These are phyloP conservation scores for Daldinia loculata DNA, from an alignment of 495 filamentous ascomycete genomes.

Conservation along the genomic window DNA sequence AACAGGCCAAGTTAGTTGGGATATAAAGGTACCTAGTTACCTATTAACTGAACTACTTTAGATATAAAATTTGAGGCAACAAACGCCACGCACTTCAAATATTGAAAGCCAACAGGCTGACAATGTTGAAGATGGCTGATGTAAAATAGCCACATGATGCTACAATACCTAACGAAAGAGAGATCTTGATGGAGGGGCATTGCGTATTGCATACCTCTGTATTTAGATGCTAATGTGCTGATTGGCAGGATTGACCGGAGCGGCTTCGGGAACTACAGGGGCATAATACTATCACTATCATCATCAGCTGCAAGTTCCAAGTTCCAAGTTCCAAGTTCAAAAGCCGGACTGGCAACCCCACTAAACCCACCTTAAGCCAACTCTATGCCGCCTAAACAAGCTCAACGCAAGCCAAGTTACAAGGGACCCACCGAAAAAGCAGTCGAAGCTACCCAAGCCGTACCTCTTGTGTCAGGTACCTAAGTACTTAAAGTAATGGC, in stretches of 20 bases:
- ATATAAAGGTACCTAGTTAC: too few relatives aligned
- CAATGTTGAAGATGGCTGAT: neutral
- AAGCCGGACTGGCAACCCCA: slow-evolving; percentile 27
- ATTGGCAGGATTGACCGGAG: slow-evolving; percentile 14
- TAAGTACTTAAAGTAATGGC: slow-evolving; percentile 18
- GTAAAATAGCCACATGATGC: neutral
- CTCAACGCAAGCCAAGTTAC: slow-evolving; percentile 27
- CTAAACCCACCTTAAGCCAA: slow-evolving; percentile 5
- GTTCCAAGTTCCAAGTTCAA: slow-evolving; percentile 39
- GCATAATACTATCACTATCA: slow-evolving; percentile 21
- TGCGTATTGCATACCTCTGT: slow-evolving; percentile 4
- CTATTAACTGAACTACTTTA: too few relatives aligned
- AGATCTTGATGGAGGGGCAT: slow-evolving; percentile 16
- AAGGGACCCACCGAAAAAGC: slow-evolving; percentile 29
- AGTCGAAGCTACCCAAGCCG: slow-evolving; percentile 32
- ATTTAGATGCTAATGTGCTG: slow-evolving; percentile 13
- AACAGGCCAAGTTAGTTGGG: neutral
- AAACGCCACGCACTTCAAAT: slow-evolving; percentile 8
- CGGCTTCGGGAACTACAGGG: slow-evolving; percentile 31
- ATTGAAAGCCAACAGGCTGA: slow-evolving; percentile 23
- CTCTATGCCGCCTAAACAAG: neutral
- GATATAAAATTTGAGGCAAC: neutral
- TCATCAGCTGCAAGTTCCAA: slow-evolving; percentile 39
- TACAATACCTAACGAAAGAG: neutral
- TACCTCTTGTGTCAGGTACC: too few relatives aligned